Percentiles rank a stretch among this genome's conserved stretches.
phyloP scores from a whole-genome alignment of 139 green algal species.

The Edaphochlamys debaryana region DNA sequence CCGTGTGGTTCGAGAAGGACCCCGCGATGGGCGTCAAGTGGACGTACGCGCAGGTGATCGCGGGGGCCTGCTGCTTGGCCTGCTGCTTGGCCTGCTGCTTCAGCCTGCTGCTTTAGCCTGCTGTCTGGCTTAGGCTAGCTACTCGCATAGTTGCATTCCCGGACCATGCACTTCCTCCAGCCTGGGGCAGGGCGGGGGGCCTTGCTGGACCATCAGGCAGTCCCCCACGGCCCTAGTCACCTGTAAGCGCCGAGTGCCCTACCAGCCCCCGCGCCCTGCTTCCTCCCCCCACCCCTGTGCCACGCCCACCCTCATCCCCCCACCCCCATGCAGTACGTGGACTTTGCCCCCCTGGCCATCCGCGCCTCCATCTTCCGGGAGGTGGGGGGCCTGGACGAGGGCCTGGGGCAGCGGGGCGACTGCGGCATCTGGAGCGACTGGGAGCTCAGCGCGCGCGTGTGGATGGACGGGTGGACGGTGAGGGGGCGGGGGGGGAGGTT shows the following conservation, averaged over 20 bases:
- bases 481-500: neutral
- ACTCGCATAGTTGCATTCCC: no score
- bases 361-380: neutral
- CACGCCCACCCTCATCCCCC: neutral
- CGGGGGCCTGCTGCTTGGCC: no score
- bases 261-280: neutral
- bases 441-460: conserved; percentile 22
- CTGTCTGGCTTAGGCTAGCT: no score
- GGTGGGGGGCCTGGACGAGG: conserved; percentile 44
- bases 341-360: conserved; percentile 47
- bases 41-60: neutral
- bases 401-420: neutral
- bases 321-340: neutral
- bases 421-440: conserved; percentile 42
- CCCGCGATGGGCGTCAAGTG: neutral
- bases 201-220: no score
- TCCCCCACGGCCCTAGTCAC: no score
- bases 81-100: no score
- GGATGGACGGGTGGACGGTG: conserved; percentile 33
- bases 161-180: no score
- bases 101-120: no score
- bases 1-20: neutral
- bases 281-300: neutral
- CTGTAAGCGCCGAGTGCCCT: no score
- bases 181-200: no score